A percentile compares a stretch with the other conserved stretches of the same genome.
phyloP scores from a whole-genome alignment of 345 rosid genomes.

The Salix caprea region DNA sequence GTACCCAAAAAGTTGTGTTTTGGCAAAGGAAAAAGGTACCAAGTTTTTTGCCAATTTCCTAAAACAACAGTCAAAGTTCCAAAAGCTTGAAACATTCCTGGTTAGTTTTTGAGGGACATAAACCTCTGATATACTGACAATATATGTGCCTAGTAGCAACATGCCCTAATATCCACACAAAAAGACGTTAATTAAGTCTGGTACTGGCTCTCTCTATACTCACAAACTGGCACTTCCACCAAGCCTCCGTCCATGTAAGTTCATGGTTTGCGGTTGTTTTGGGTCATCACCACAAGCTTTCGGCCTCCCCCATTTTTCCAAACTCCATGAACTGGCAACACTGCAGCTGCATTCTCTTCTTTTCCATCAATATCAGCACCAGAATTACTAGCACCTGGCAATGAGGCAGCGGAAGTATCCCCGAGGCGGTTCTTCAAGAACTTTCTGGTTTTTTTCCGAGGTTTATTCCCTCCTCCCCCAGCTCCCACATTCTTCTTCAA shows the following conservation, averaged over 20 bases:
- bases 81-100: background rate
- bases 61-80: background rate
- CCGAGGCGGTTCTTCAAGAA: conserved; percentile 15
- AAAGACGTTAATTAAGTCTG: background rate
- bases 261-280: background rate
- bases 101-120: background rate
- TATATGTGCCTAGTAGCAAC: background rate
- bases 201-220: background rate
- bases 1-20: background rate
- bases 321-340: conserved; percentile 14
- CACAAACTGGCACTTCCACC: background rate
- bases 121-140: background rate
- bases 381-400: background rate
- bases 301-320: conserved; percentile 21
- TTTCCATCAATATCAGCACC: background rate
- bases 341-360: background rate
- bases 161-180: background rate
- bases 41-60: background rate
- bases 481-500: background rate
- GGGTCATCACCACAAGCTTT: conserved; percentile 8
- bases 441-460: conserved; percentile 6
- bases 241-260: no score
- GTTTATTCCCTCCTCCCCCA: conserved; percentile 10
- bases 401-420: conserved; percentile 3
- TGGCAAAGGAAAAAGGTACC: no score